Evolutionary conservation across 176 grass and related monocot species (phyloP).

Genomic region (Oryza punctata): DNA sequence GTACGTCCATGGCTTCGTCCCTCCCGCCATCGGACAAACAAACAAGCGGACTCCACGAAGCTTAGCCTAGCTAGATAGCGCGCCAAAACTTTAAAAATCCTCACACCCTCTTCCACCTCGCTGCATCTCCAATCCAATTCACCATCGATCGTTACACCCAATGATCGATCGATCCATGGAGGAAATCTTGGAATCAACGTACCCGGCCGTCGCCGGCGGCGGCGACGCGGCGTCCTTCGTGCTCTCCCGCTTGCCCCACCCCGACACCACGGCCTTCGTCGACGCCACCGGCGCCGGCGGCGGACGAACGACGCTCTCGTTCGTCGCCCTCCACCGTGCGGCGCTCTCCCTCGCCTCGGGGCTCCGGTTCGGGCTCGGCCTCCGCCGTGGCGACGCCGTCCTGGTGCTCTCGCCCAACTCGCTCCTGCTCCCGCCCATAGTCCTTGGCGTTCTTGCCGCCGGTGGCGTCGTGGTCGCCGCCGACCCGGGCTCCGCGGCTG

Average conservation of each 20-base stretch:
- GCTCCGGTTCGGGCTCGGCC: slow-evolving; percentile 49
- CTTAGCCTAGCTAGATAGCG: not conserved
- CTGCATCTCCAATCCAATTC: not conserved
- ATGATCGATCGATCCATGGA: not conserved
- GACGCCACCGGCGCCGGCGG: slow-evolving; percentile 32
- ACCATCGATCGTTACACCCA: not conserved
- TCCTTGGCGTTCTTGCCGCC: slow-evolving; percentile 49
- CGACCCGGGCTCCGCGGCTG: slow-evolving; percentile 23
- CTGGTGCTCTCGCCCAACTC: slow-evolving; percentile 48
- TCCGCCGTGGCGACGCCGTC: slow-evolving; percentile 53
- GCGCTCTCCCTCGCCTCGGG: slow-evolving; percentile 58
- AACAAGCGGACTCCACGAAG: slow-evolving; percentile 27
- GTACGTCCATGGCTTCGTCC: too few relatives aligned
- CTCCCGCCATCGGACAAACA: not conserved
- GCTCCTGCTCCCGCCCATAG: slow-evolving; percentile 42
- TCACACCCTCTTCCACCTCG: not conserved
- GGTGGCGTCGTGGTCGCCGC: slow-evolving; percentile 45
- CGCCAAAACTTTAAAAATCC: not conserved
- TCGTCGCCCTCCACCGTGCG: slow-evolving; percentile 26
- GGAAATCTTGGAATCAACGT: not conserved
- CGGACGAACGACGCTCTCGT: slow-evolving; percentile 31
- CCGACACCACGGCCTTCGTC: not conserved
- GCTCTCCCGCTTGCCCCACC: slow-evolving; percentile 40
- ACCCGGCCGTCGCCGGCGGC: not conserved
- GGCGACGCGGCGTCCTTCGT: slow-evolving; percentile 40